Evolutionary conservation across 2,329 filamentous ascomycete species (phyloP), one percentile per base, ranked within the genome.

Genomic region (Fusarium fracticaudum): DNA sequence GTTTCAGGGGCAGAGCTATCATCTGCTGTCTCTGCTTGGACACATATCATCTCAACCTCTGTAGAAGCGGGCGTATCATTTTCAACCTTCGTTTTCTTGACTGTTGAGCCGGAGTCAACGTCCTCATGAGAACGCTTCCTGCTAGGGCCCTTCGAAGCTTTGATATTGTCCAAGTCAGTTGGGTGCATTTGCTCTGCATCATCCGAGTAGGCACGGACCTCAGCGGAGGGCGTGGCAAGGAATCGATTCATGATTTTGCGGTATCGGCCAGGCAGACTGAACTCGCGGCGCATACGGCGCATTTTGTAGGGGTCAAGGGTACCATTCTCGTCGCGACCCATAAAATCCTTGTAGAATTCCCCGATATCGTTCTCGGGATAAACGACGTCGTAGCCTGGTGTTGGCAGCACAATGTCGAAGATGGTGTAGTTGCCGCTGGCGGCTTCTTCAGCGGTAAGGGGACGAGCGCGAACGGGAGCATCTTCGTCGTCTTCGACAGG

Each of bases 261-360:
- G 83, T 99, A 99, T 33, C 92, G 90, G 6, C 96, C 97, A 55
- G 93, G 94, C 4, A 99, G 87, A 81, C 94, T 97, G 79, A 96
- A 92, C 78, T 98, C 96, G 79, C 92, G 93, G 84, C 95, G 94
- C 59, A 89, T 89, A 24, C 96, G 90, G 18, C 94, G 91, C 96
- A 99, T 98, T 72, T 94, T 88, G 78, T 92, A 88, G 2, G 96
- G 96, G 81, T 97, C 91, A 18, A 99, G 86, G 3, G 86, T 85
- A 17, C 96, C 96, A 70, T 96, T 95, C 71, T 90, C 88, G 54
- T 93, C 89, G 59, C 89, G 92, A 38, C 84, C 89, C 97, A 99
- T 99, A 84, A 98, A 97, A 6, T 90, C 87, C 72, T 88, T 88
- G 84, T 98, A 99, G 81, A 92, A 97, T 7, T 90, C 87, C n/a